phyloP scores from a whole-genome alignment of 2,329 filamentous ascomycete species.

The Hypoxylon rubiginosum region DNA sequence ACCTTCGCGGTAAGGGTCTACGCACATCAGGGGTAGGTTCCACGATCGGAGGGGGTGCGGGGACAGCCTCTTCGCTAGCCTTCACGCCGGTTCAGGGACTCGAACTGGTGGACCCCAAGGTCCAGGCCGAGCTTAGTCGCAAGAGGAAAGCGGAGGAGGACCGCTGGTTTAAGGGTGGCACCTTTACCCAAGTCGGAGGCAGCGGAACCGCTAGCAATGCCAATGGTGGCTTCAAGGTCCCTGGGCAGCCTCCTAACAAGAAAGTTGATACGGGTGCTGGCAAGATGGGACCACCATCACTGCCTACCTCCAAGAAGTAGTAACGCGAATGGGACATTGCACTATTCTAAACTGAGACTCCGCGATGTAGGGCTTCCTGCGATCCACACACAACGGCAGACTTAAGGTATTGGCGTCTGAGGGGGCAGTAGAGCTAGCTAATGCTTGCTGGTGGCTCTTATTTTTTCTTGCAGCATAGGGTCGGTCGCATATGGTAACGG shows the following conservation, averaged over 20 bases:
- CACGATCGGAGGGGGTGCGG: conserved; percentile 72
- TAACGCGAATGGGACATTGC: conserved; percentile 1
- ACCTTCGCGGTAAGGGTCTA: conserved; percentile 82
- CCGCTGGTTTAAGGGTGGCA: conserved; percentile 96
- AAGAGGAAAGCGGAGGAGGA: conserved; percentile 97
- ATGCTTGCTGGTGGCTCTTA: conserved; percentile 15
- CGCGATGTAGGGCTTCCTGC: conserved; percentile 16
- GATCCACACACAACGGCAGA: conserved; percentile 3
- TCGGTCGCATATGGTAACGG: conserved; percentile 33
- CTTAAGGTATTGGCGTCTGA: conserved; percentile 21
- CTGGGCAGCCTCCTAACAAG: conserved; percentile 79
- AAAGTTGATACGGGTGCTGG: conserved; percentile 75
- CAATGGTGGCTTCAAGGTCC: conserved; percentile 84
- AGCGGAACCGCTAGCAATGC: conserved; percentile 51
- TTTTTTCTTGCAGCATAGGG: conserved; percentile 20
- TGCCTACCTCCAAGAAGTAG: conserved; percentile 47
- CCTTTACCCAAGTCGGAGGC: conserved; percentile 87
- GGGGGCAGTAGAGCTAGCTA: conserved; percentile 22
- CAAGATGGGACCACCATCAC: conserved; percentile 59
- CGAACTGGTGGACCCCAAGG: conserved; percentile 94
- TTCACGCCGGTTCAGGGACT: conserved; percentile 96
- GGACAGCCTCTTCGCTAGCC: conserved; percentile 87
- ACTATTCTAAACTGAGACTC: not conserved
- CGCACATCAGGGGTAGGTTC: conserved; percentile 85
- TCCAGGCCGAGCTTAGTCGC: conserved; percentile 85